Base-by-base conservation (phyloP, 768 basidiomycete species). In the Lactifluus hygrophoroides region DNA sequence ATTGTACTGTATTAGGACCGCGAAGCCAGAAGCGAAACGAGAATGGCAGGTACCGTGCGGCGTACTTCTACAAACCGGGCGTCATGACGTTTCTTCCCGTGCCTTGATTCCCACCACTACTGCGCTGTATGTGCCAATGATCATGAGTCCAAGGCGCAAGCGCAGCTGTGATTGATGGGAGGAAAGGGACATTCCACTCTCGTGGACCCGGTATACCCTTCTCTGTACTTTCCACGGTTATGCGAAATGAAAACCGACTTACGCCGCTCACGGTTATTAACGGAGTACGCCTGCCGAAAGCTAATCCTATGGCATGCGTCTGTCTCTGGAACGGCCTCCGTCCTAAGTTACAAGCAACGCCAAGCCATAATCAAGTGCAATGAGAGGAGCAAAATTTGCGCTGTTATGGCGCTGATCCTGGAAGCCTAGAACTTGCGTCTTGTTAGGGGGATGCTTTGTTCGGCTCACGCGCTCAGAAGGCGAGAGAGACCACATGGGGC, bases 41-140 rank as follows among this genome's bases (percentile, higher is more conserved):
- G 47, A 60, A 56, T 40, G 54, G 59, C 28, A 60, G 23, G 37
- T 32, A 60, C 35, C 23, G 17, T 60, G 44, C 54, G 54, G 43
- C 52, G 5, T 27, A 23, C 35, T 6, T 17, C 7, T n/a, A 37
- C 32, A 13, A n/a, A 34, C 23, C 38, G 32, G 47, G 52, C 51
- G 47, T 34, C 53, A 50, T 49, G 37, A 42, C 47, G 16, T 32
- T 38, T 48, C 51, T 53, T 58, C 52, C 10, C 32, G 58, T 59
- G 25, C 58, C 58, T 59, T 54, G 52, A 30, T 54, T 59, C 47
- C 47, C 47, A 43, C 51, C 23, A 3, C 48, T 38, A 19, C 13
- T 53, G 37, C 35, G 51, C 28, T 44, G 23, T 35, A 44, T 27
- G 35, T 54, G 37, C 35, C 16, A 30, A 21, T 51, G 25, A 45